Base-by-base conservation (phyloP, 2,329 filamentous ascomycete genomes). In the Westerdykella sp. region DNA sequence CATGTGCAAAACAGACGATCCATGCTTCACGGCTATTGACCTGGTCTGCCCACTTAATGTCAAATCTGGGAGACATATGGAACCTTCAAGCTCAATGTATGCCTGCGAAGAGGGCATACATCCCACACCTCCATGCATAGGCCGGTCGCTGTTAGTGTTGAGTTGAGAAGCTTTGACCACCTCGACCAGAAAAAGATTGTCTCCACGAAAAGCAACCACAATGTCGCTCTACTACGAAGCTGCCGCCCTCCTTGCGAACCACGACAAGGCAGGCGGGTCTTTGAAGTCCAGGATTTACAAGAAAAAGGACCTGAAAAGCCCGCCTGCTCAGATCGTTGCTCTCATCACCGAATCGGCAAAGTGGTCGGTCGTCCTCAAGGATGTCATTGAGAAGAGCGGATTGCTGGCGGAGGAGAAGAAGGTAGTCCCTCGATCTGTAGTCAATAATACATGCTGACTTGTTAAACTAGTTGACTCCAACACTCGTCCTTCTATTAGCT, bases 221-320 rank as follows among this genome's bases (percentile, higher is more conserved):
- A 97, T 97, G 91, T 95, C 90, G 38, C 83, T 98, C 44, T 98
- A 98, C 66, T 85, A 95, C 65, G 93, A 97, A 72, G 85, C 90
- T 6, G 88, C 85, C 4, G 76, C 82, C 12, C 73, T 96, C 30
- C 71, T 98, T 43, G 77, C 78, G 4, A 77, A 76, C 6, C 70
- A 81, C 3, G 70, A 78, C 1, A 77, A 79, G n/a, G 70, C 75
- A 3, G 83, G 84, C n/a, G 88, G 87, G 14, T 95, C 87, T 21
- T 76, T 97, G 50, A 95, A 94, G 67, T 87, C 88, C 6, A 77
- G 87, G 30, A 80, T 97, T 36, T 97, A 93, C 66, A 75, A 69
- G 45, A 83, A 81, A 48, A 85, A 85, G 55, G 73, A 76, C 6
- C 69, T 88, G 53, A 95, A 91, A 60, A 89, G 85, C 13, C 78